These are phyloP conservation scores for Leccinum disarticulatum DNA, from an alignment of 768 basidiomycete species.

Conservation along the genomic window DNA sequence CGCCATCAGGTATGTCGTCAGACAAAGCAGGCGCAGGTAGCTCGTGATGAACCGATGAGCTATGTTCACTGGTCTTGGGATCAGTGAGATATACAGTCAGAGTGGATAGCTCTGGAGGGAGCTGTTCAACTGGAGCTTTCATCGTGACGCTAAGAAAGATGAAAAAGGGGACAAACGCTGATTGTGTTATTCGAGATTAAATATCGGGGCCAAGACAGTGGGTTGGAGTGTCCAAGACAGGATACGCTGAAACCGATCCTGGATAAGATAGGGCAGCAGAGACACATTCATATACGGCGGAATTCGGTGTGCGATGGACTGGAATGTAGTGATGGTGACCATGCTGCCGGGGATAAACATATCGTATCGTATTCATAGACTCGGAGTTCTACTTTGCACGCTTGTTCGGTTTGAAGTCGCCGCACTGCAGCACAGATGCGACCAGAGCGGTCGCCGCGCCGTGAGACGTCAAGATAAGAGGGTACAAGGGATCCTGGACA, in stretches of 20 bases:
- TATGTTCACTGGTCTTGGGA: neutral
- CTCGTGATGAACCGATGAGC: neutral
- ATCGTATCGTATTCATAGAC: too few relatives aligned
- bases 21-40: neutral
- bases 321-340: neutral
- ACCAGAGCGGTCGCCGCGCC: neutral
- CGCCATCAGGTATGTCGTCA: constrained; percentile 29
- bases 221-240: neutral
- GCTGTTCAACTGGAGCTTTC: neutral
- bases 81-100: neutral
- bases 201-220: neutral
- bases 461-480: neutral
- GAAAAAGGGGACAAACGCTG: neutral
- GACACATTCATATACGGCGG: neutral
- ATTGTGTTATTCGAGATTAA: neutral
- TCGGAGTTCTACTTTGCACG: too few relatives aligned
- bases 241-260: neutral
- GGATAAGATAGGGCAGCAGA: neutral
- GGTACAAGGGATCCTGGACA: neutral
- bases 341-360: neutral
- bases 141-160: neutral
- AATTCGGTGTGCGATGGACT: neutral
- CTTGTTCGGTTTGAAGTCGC: neutral
- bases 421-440: neutral
- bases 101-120: constrained; percentile 1